Evolutionary conservation across 2,329 filamentous ascomycete species (phyloP), one percentile per base, ranked within the genome.

Genomic region (Laburnicola sp.): DNA sequence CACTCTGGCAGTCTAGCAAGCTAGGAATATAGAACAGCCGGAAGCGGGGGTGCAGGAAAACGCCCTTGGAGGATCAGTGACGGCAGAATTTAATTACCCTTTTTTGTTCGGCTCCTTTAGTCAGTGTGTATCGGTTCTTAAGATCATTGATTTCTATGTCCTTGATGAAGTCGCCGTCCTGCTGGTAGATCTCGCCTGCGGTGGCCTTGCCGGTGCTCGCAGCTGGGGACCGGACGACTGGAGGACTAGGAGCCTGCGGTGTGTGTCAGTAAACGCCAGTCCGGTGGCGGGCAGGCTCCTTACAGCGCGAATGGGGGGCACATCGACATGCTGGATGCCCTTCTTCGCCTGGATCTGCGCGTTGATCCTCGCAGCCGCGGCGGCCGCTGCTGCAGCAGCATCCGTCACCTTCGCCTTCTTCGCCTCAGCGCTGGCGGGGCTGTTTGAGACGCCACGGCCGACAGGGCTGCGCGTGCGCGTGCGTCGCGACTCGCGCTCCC

Each of bases 81-180:
- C 74, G 75, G 16, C 79, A 83, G 82, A 84, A 83, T 76, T 76
- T 87, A 92, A 88, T 96, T 97, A 99, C 94, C 93, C 94, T 96
- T 85, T 96, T 96, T 82, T 97, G 94, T 61, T 91, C 96, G 66
- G 91, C 89, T 69, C 92, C 91, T 80, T 97, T 97, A 59, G 93
- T 99, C 78, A 99, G 82, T 74, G 92, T 88, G 75, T 99, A 99
- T 65, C 93, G 89, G 74, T 97, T 99, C 59, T 93, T 88, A 69
- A 97, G 78, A 75, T 97, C 93, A 75, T 99, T 99, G 79, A 99
- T 91, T 79, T 97, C 94, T 69, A 99, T 96, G 70, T 99, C 94
- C 75, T 95, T 94, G 77, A 99, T 97, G 74, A 89, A 97, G 76
- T 99, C 94, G 66, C 94, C 94, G 72, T 97, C 94, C 56, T 92